Percentiles rank a stretch among this genome's conserved stretches.
These are phyloP conservation scores for Aspergillus baeticus DNA, from an alignment of 495 filamentous ascomycete genomes.

Conservation along the genomic window DNA sequence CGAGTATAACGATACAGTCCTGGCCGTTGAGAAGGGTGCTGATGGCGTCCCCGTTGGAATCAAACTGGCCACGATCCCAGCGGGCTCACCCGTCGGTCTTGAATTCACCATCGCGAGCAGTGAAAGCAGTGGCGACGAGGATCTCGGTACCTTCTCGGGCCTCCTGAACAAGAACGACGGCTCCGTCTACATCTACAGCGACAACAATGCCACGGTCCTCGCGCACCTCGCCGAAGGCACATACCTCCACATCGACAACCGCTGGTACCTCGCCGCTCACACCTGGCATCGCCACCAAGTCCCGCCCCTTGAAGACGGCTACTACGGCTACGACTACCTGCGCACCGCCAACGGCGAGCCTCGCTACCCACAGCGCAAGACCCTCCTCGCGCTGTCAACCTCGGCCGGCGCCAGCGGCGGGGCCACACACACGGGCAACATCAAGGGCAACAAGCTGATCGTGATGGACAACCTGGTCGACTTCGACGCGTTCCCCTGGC, in stretches of 20 bases:
- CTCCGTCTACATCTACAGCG: neutral
- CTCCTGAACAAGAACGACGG: neutral
- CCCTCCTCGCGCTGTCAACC: neutral
- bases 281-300: neutral
- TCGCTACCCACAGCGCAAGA: neutral
- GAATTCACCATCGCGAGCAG: neutral
- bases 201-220: neutral
- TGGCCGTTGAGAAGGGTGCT: neutral
- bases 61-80: neutral
- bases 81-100: neutral
- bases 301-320: neutral
- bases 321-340: neutral
- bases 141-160: neutral
- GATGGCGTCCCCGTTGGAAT: neutral
- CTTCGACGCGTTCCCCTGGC: neutral
- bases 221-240: neutral
- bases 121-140: no score
- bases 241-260: neutral
- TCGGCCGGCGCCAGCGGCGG: neutral
- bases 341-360: neutral
- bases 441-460: neutral
- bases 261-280: neutral
- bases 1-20: neutral
- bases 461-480: neutral
- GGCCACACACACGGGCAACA: neutral